Conservation (phyloP, 768 basidiomycete species). For the Suillus subluteus region DNA sequence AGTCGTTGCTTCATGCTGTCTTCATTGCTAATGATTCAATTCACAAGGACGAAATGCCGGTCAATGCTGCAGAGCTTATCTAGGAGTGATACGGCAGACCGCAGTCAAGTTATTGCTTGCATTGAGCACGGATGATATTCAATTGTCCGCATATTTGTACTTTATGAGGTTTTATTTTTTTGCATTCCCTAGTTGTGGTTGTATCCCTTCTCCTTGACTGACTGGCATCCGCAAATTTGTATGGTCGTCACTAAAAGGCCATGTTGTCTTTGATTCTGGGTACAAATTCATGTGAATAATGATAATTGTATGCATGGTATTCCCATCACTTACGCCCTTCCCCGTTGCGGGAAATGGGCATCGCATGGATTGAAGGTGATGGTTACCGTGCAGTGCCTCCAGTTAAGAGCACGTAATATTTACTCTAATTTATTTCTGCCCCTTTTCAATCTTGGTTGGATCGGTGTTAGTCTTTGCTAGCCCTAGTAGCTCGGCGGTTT, state of each 20-base stretch:
- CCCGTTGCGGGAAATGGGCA: neutral
- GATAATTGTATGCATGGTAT: neutral
- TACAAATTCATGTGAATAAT: neutral
- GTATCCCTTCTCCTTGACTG: constrained; percentile 4
- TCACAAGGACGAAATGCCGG: constrained; percentile 94
- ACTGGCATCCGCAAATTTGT: neutral
- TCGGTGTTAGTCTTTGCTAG: too few species aligned
- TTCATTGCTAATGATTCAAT: constrained; percentile 25
- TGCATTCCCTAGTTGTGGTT: constrained; percentile 2
- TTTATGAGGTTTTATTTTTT: constrained; percentile 18
- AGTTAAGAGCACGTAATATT: neutral
- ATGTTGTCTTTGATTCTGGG: neutral
- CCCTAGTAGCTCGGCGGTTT: neutral
- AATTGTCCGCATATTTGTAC: constrained; percentile 22
- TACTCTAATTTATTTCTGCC: neutral
- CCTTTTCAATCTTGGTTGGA: neutral
- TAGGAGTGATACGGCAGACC: constrained; percentile 39
- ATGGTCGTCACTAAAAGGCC: constrained; percentile 6
- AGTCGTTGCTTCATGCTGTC: neutral
- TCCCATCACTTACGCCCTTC: neutral
- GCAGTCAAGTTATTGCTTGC: neutral
- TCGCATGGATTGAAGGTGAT: neutral
- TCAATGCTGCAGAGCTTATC: constrained; percentile 97
- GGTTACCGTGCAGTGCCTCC: neutral
- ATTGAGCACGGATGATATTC: constrained; percentile 12